Evolutionary conservation across 495 filamentous ascomycete species (phyloP), one percentile per base, ranked within the genome.

Genomic region (Xylaria intraflava): DNA sequence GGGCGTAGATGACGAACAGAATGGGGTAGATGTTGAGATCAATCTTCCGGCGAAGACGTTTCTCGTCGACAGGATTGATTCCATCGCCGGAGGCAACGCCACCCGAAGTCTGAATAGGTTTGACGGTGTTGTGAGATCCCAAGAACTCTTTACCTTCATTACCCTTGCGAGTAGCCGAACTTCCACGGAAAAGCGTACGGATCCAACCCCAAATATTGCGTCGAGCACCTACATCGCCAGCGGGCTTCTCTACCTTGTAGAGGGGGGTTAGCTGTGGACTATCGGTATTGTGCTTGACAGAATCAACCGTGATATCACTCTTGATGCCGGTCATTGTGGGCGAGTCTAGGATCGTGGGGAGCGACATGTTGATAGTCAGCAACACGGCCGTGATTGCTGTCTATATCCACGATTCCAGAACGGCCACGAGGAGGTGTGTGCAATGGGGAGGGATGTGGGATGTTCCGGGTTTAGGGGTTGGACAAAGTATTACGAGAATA

Each of bases 1-100:
- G 58, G 39, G 72, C 41, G 57, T 68, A 76, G 30, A 77, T 54
- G 42, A 74, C 41, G 42, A 72, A 74, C 8, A 79, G 55, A 12
- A 71, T 65, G 1, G 76, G 77, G 41, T 57, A 67, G 20, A 71
- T 51, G 46, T 59, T 59, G 51, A 67, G 40, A 47, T 73, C 70
- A 9, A 73, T 62, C 53, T 73, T 73, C 33, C 59, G 55, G 22
- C 69, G 52, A 1, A 73, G 64, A 17, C 56, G 54, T 6, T 58
- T 52, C 47, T 64, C 68, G 17, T 65, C 64, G 43, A 44, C 29
- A 20, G 58, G 44, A 29, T 64, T 54, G 39, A 64, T 55, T 39
- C 46, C 30, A 9, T 50, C 56, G 8, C 45, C 44, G 6, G 35
- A 35, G 23, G 40, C 3, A 17, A 36, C 56, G 16, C 20, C 40